Evolutionary conservation across 768 basidiomycete genomes (phyloP).

Genomic region (Pilatotrama ljubarskyi): DNA sequence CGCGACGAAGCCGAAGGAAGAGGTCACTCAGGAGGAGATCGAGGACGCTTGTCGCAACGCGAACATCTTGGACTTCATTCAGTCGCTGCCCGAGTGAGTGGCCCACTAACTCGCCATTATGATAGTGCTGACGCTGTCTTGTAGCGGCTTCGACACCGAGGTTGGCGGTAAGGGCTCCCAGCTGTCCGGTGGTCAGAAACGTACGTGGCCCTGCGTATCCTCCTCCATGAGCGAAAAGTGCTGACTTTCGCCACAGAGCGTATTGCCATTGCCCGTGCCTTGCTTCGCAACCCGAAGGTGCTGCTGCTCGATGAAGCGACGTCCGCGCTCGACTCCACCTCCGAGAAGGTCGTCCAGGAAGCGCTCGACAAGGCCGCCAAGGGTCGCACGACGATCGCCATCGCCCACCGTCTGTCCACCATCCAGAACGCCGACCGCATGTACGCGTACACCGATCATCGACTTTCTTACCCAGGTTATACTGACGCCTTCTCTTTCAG

Average conservation of each 20-base stretch:
- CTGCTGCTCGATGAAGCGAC: conserved; percentile 85
- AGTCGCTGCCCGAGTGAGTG: conserved; percentile 74
- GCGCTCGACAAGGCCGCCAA: conserved; percentile 87
- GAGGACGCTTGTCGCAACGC: conserved; percentile 86
- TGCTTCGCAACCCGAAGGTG: conserved; percentile 81
- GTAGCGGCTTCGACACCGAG: conserved; percentile 84
- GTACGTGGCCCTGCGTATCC: conserved; percentile 38
- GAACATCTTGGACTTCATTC: conserved; percentile 89
- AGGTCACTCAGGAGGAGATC: conserved; percentile 86
- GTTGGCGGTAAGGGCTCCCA: conserved; percentile 91
- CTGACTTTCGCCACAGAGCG: conserved; percentile 40
- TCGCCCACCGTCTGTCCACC: conserved; percentile 84
- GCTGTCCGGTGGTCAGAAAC: conserved; percentile 86
- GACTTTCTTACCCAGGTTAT: background rate
- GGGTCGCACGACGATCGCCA: conserved; percentile 88
- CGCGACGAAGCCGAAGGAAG: conserved; percentile 70
- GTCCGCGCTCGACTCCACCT: background rate
- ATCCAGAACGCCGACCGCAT: conserved; percentile 3
- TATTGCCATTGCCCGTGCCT: conserved; percentile 82
- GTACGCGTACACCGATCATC: conserved; percentile 41
- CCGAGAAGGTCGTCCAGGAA: conserved; percentile 72
- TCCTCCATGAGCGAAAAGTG: background rate
- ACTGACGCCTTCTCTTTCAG: conserved; percentile 35
- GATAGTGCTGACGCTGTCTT: background rate
- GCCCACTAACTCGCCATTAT: no score